Percentiles rank a stretch among this genome's conserved stretches.
These are phyloP conservation scores for Hibiscus syriacus DNA, from an alignment of 345 rosid genomes.

Conservation along the genomic window DNA sequence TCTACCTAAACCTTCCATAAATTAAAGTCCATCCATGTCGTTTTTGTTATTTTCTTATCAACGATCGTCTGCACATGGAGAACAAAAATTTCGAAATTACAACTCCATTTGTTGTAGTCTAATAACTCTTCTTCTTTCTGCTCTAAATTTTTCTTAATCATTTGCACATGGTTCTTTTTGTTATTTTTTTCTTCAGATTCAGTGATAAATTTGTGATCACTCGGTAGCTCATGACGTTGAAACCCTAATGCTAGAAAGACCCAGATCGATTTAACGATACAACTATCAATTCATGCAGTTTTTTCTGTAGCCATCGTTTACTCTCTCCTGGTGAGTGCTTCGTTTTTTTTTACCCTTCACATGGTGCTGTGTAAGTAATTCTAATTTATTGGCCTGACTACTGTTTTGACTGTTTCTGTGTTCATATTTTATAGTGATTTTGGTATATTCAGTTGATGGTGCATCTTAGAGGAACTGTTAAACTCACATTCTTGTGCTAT, in stretches of 20 bases:
- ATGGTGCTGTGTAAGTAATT: background rate
- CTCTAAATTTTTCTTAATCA: background rate
- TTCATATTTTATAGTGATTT: background rate
- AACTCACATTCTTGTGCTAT: background rate
- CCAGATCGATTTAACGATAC: conserved; percentile 7
- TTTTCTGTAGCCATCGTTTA: background rate
- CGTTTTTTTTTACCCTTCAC: conserved; percentile 6
- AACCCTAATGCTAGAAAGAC: conserved; percentile 10
- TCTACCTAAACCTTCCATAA: background rate
- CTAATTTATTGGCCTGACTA: background rate
- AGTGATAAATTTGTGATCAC: conserved; percentile 3
- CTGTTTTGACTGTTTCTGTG: background rate
- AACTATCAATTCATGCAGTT: conserved; percentile 3
- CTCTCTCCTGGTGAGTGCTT: background rate
- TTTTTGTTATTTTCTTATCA: background rate
- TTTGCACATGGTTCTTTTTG: conserved; percentile 7
- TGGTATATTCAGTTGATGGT: background rate
- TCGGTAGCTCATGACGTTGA: background rate
- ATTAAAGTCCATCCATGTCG: background rate
- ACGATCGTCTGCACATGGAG: background rate
- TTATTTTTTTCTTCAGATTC: background rate
- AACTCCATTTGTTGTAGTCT: background rate
- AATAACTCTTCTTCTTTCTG: background rate
- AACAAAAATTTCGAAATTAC: too few species aligned
- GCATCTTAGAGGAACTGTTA: background rate